Percentiles rank a stretch among this genome's conserved stretches.
Conservation (phyloP, 2,329 filamentous ascomycete species). For the Sodiomyces alkalinus region DNA sequence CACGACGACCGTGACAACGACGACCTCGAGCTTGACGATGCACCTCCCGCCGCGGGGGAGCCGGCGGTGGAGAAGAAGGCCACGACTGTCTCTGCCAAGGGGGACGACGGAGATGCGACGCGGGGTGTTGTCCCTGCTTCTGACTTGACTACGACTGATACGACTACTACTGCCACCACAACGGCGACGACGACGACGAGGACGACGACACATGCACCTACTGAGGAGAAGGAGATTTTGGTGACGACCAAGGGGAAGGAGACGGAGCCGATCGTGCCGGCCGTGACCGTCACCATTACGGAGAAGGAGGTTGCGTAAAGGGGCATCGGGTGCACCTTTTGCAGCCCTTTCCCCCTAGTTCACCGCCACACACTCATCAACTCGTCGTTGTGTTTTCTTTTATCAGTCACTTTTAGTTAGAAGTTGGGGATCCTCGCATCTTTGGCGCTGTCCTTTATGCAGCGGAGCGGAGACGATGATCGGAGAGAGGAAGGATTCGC, state of each 20-base stretch:
- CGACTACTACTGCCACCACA: background rate
- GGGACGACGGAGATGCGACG: too few species aligned
- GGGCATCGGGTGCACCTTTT: background rate
- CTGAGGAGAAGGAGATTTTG: conserved; percentile 1
- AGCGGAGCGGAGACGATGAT: too few species aligned
- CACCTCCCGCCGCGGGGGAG: background rate
- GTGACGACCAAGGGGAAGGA: conserved; percentile 2
- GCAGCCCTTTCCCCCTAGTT: too few species aligned
- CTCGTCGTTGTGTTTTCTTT: conserved; percentile 5
- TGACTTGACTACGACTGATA: background rate
- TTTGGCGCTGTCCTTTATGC: too few species aligned
- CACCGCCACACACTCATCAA: too few species aligned
- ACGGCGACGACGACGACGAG: conserved; percentile 1
- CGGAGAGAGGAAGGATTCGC: conserved; percentile 1
- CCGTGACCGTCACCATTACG: conserved; percentile 7
- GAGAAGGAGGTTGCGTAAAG: conserved; percentile 3
- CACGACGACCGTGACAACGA: conserved; percentile 1
- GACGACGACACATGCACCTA: conserved; percentile 2
- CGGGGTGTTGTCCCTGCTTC: too few species aligned
- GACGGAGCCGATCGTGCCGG: background rate
- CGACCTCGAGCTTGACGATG: background rate
- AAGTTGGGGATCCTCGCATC: too few species aligned
- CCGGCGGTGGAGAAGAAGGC: conserved; percentile 3
- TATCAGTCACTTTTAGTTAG: conserved; percentile 1
- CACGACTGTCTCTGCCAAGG: conserved; percentile 2